Evolutionary conservation across 768 basidiomycete species (phyloP), one percentile per base, ranked within the genome.

Genomic region (Fomitopsis serialis): DNA sequence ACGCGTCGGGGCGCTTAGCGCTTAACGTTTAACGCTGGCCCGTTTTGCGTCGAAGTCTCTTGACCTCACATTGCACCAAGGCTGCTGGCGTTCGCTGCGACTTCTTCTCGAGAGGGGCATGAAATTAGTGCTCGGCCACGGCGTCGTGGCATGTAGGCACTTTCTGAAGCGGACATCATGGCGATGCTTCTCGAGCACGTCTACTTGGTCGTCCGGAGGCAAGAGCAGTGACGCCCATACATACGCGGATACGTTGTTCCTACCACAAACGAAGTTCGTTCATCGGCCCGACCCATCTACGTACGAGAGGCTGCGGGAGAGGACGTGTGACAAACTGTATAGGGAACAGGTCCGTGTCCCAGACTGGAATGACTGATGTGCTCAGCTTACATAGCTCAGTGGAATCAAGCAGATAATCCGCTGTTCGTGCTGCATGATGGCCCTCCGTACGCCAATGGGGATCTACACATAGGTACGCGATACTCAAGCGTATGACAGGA

Each of bases 371-470:
- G 2, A 55, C 10, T 21, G 48, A 2, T 27, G 8, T 25, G 34
- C n/a, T 48, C 51, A 51, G 42, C 46, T 29, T 36, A 34, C 13
- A 45, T 50, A 48, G 49, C 23, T 17, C 63, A 95, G 92, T 79
- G 75, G 70, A 72, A 82, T 56, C 82, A 89, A 61, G 79, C 74
- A 12, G 72, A 77, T 32, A 80, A 89, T 2, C 80, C 84, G 1
- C 64, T 83, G 27, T 98, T 94, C 62, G 85, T 97, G 12, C 74
- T 95, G 48, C 94, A 96, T 59, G 96, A 99, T 67, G 97, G 96
- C 0, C 96, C 96, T 29, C 97, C 97, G 0, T 98, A 98, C 63
- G 96, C 96, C 1, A 99, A 99, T 65, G 97, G 97, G 0, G 81
- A 91, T 66, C 72, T 99, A 40, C 96, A 99, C 66, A 94, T 95